Evolutionary conservation across 192 early-diverging fungal species (phyloP), one percentile per base, ranked within the genome.

Genomic region (Haplosporangium gracile): DNA sequence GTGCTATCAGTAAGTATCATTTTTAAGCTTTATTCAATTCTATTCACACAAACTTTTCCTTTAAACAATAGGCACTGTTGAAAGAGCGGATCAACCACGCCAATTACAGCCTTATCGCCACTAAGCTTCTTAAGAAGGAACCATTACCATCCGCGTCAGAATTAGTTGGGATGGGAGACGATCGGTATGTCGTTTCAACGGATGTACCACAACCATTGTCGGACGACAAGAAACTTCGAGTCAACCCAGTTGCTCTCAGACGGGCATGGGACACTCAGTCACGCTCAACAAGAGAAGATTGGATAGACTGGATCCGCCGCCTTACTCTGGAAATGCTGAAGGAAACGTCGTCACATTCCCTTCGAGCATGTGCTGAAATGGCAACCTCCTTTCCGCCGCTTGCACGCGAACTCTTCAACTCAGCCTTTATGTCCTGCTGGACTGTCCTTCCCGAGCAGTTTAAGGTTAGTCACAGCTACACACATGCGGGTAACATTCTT

Each of bases 381-480:
- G 97, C 97, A 7, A 89, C 92, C 34, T 94, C 93, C 22, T 96
- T 97, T 79, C 89, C 90, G n/a, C 94, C 95, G 1, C 92, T 99
- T 22, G 93, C 97, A 22, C 87, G 93, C 34, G 96, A 98, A 81
- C 91, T 99, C 22, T 99, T 99, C 89, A 99, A 99, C 87, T 96
- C 96, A 2, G 97, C 94, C 3, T 99, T 99, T 89, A 96, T 99
- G 57, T 98, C 97, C 0, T 99, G 97, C 88, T 99, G 98, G 98
- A 93, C 94, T 22, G 96, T 97, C 74, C 89, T 98, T 6, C 93
- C 93, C 55, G 97, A 97, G 57, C 94, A 95, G 79, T 95, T 95
- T 83, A 94, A 97, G 89, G 89, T 83, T 82, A 24, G n/a, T 36
- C 43, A 49, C 9, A 57, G 34, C 20, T 51, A 51, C 16, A 51